Evolutionary conservation across 2,329 filamentous ascomycete species (phyloP).

Genomic region (Xylariaceae sp.): DNA sequence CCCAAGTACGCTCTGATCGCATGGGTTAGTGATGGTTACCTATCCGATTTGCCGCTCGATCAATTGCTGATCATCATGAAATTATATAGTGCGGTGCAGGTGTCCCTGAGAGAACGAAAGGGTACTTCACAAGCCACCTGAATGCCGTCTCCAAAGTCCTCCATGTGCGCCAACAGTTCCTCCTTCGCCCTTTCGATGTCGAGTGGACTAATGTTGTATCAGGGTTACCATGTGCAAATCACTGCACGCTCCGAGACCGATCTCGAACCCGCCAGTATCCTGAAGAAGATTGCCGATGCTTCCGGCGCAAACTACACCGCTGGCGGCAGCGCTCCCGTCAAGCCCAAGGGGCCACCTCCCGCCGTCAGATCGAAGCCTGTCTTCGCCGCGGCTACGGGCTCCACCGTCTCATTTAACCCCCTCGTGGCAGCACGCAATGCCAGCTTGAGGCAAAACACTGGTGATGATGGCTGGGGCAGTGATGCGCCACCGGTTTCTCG

Average conservation of each 20-base stretch:
- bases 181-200: not conserved
- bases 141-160: slow-evolving; percentile 85
- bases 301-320: slow-evolving; percentile 91
- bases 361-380: slow-evolving; percentile 82
- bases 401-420: slow-evolving; percentile 57
- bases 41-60: not conserved
- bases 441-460: slow-evolving; percentile 48
- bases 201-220: slow-evolving; percentile 32
- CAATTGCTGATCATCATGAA: slow-evolving; percentile 7
- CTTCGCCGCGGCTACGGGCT: slow-evolving; percentile 69
- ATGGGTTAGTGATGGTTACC: slow-evolving; percentile 52
- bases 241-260: slow-evolving; percentile 89
- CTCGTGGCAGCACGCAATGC: slow-evolving; percentile 60
- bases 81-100: slow-evolving; percentile 73
- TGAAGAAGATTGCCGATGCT: slow-evolving; percentile 90
- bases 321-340: slow-evolving; percentile 52
- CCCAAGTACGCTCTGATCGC: slow-evolving; percentile 91
- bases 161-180: slow-evolving; percentile 42
- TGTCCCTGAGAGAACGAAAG: slow-evolving; percentile 96
- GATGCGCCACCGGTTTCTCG: slow-evolving; percentile 90
- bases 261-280: slow-evolving; percentile 77
- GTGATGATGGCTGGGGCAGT: slow-evolving; percentile 87
- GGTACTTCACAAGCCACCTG: slow-evolving; percentile 94
- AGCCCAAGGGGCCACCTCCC: slow-evolving; percentile 54
- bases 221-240: slow-evolving; percentile 93